phyloP scores from a whole-genome alignment of 1,284 basidiomycete genomes.

The Heterobasidion irregulare region DNA sequence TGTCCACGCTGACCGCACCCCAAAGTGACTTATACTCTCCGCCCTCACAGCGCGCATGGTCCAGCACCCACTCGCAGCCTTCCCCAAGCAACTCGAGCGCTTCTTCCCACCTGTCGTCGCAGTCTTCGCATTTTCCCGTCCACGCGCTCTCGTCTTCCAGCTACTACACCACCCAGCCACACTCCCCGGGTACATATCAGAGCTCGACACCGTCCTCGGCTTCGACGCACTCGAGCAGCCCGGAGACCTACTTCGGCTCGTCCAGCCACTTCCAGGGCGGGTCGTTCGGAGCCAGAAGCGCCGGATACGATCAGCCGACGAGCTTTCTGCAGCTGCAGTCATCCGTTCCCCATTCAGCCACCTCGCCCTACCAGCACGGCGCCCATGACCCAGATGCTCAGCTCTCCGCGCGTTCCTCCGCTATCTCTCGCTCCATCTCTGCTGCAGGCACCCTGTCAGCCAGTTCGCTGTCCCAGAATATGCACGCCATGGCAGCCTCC shows the following conservation, averaged over 20 bases:
- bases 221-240: conserved; percentile 11
- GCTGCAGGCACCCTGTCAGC: conserved; percentile 2
- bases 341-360: conserved; percentile 3
- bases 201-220: conserved; percentile 21
- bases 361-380: not conserved
- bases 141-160: conserved; percentile 28
- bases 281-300: conserved; percentile 5
- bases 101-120: conserved; percentile 16
- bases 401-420: conserved; percentile 6
- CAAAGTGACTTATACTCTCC: conserved; percentile 13
- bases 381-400: conserved; percentile 6
- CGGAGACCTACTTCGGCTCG: conserved; percentile 9
- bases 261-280: conserved; percentile 6
- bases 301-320: conserved; percentile 3
- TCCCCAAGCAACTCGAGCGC: conserved; percentile 18
- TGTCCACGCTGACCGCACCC: conserved; percentile 8
- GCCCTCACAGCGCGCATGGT: conserved; percentile 22
- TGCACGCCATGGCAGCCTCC: not conserved
- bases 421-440: conserved; percentile 2
- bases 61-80: conserved; percentile 17
- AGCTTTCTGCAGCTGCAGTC: conserved; percentile 5
- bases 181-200: conserved; percentile 13
- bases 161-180: conserved; percentile 32
- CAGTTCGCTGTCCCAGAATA: not conserved
- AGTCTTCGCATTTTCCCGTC: conserved; percentile 17